These are phyloP conservation scores for Moricandia arvensis DNA, from an alignment of 345 rosid genomes.

Conservation along the genomic window DNA sequence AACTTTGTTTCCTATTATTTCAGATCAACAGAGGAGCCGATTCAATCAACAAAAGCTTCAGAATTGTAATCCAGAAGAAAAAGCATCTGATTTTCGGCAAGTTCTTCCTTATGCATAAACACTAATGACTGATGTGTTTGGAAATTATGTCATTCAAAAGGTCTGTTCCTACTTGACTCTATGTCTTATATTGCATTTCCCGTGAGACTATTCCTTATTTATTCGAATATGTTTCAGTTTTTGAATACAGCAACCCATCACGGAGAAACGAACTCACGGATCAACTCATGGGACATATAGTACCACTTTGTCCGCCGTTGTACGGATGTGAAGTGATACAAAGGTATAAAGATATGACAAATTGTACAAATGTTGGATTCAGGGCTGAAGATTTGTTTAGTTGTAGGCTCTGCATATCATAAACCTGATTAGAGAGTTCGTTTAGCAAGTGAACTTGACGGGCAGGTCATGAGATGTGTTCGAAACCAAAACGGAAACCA, in stretches of 20 bases:
- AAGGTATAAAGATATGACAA: not conserved
- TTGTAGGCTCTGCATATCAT: not conserved
- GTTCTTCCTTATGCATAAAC: not conserved
- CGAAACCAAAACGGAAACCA: not conserved
- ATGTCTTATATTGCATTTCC: not conserved
- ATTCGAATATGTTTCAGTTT: not conserved
- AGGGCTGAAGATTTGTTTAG: not conserved
- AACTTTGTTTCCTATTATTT: too few species aligned
- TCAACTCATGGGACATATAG: not conserved
- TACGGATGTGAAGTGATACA: not conserved
- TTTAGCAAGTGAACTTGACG: too few species aligned
- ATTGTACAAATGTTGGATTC: not conserved
- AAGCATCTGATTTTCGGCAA: too few species aligned
- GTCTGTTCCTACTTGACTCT: not conserved
- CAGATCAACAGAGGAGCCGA: too few species aligned
- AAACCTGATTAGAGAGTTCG: not conserved
- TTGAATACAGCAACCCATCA: not conserved
- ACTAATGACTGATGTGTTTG: not conserved
- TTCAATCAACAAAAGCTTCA: too few species aligned
- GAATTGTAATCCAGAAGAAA: too few species aligned
- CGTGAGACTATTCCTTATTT: not conserved
- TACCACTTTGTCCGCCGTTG: not conserved
- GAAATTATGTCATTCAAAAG: not conserved
- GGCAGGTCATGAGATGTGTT: too few species aligned
- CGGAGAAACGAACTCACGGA: not conserved